Percentiles rank a stretch among this genome's conserved stretches.
These are phyloP conservation scores for Mrakia gelida DNA, from an alignment of 768 basidiomycete species.

Conservation along the genomic window DNA sequence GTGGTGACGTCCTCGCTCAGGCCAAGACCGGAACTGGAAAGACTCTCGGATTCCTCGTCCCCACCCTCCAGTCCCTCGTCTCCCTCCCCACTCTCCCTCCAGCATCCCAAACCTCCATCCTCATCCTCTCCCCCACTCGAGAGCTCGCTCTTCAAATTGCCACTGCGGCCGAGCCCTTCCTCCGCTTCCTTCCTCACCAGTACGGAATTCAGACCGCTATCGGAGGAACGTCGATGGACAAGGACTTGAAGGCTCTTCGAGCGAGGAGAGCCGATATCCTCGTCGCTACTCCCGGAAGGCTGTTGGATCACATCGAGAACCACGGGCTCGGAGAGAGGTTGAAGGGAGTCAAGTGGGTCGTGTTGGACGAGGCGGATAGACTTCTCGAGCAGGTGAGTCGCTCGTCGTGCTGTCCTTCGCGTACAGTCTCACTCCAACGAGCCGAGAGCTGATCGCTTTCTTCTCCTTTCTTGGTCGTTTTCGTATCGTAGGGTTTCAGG, in stretches of 20 bases:
- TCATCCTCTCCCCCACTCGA: constrained; percentile 48
- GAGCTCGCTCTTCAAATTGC: constrained; percentile 40
- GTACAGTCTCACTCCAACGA: too few relatives aligned
- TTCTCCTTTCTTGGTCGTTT: not conserved
- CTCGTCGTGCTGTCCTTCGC: not conserved
- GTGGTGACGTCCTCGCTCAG: constrained; percentile 34
- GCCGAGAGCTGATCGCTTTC: not conserved
- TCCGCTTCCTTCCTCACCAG: constrained; percentile 44
- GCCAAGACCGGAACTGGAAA: constrained; percentile 58
- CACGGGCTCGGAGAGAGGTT: constrained; percentile 47
- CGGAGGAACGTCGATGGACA: constrained; percentile 29
- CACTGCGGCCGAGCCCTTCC: constrained; percentile 6
- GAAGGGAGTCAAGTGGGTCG: constrained; percentile 34
- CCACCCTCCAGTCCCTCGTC: constrained; percentile 44
- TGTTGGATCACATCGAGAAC: constrained; percentile 47
- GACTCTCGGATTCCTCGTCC: constrained; percentile 49
- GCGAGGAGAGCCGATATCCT: constrained; percentile 39
- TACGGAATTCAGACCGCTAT: constrained; percentile 45
- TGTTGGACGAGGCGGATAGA: constrained; percentile 47
- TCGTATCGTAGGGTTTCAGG: constrained; percentile 19
- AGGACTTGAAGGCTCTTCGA: constrained; percentile 18
- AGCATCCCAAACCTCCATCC: constrained; percentile 39
- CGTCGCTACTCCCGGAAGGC: constrained; percentile 48
- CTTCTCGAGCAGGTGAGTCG: constrained; percentile 31
- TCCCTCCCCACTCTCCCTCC: constrained; percentile 34